Conservation (phyloP, 2,329 filamentous ascomycete species). For the Colletotrichum musae region DNA sequence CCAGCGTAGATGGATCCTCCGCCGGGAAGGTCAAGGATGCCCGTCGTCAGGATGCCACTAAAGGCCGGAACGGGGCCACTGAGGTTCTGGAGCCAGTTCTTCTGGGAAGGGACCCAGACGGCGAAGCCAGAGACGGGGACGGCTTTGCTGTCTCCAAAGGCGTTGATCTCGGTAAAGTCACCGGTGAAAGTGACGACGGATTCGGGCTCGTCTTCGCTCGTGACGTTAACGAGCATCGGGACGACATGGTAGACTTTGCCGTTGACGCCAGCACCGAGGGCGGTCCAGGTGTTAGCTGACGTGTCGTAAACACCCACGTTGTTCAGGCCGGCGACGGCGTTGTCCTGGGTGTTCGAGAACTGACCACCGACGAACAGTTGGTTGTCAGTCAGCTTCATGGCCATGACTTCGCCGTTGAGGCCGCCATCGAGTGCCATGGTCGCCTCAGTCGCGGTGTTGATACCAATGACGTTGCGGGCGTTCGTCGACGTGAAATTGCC, state of each 20-base stretch:
- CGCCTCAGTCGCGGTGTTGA: slow-evolving; percentile 74
- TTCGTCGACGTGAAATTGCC: slow-evolving; percentile 84
- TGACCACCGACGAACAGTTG: slow-evolving; percentile 86
- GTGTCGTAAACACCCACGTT: slow-evolving; percentile 85
- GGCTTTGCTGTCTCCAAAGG: slow-evolving; percentile 74
- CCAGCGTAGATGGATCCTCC: slow-evolving; percentile 83
- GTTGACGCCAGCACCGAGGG: slow-evolving; percentile 89
- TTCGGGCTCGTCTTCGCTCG: slow-evolving; percentile 73
- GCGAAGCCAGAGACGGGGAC: slow-evolving; percentile 82
- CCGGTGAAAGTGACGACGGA: slow-evolving; percentile 85
- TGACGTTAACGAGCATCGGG: slow-evolving; percentile 84
- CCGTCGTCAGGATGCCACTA: slow-evolving; percentile 79
- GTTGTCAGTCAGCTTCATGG: slow-evolving; percentile 77
- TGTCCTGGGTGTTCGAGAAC: slow-evolving; percentile 81
- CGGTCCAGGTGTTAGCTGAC: slow-evolving; percentile 77
- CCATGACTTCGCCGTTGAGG: slow-evolving; percentile 83
- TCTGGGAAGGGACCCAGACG: slow-evolving; percentile 88
- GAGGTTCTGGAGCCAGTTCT: slow-evolving; percentile 91
- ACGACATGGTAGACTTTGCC: slow-evolving; percentile 83
- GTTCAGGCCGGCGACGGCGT: slow-evolving; percentile 74
- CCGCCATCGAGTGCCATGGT: slow-evolving; percentile 78
- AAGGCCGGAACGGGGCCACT: slow-evolving; percentile 75
- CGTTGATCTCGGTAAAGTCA: slow-evolving; percentile 80
- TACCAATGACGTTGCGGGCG: slow-evolving; percentile 82
- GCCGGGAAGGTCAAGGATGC: slow-evolving; percentile 74